Percentiles rank a stretch among this genome's conserved stretches.
phyloP scores from a whole-genome alignment of 495 filamentous ascomycete genomes.

The Podospora didyma region DNA sequence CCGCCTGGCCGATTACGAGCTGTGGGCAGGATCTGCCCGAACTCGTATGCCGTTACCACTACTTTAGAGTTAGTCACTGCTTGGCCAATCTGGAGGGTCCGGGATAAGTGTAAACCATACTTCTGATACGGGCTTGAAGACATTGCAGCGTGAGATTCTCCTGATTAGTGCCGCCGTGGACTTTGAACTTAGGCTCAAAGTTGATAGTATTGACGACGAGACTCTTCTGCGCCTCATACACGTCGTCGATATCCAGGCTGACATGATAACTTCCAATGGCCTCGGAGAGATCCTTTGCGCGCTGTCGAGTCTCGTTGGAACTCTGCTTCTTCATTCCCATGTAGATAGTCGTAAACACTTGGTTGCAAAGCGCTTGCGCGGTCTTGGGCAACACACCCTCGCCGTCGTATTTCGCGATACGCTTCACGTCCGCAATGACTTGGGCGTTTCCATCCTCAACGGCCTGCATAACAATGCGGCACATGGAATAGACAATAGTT shows the following conservation, averaged over 20 bases:
- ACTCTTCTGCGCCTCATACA: constrained; percentile 39
- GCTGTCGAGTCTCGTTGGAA: constrained; percentile 63
- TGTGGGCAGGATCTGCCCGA: constrained; percentile 30
- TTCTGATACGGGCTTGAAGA: constrained; percentile 73
- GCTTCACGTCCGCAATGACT: constrained; percentile 66
- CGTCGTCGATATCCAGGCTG: constrained; percentile 71
- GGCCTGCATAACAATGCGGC: constrained; percentile 65
- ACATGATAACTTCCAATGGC: constrained; percentile 72
- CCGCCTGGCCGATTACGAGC: constrained; percentile 50
- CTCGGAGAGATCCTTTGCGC: constrained; percentile 63
- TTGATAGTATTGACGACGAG: constrained; percentile 28
- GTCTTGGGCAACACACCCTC: constrained; percentile 51
- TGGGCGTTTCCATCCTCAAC: constrained; percentile 54
- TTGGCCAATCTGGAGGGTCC: too few relatives aligned
- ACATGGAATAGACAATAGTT: constrained; percentile 75
- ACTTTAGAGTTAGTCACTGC: too few relatives aligned
- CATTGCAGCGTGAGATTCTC: constrained; percentile 66
- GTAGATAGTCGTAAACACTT: constrained; percentile 69
- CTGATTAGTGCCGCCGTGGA: constrained; percentile 25
- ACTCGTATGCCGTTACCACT: constrained; percentile 69
- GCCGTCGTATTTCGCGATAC: constrained; percentile 54
- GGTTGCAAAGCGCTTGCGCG: constrained; percentile 58
- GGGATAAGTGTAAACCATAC: too few relatives aligned
- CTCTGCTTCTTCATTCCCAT: constrained; percentile 78
- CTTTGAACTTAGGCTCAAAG: constrained; percentile 57